phyloP scores from a whole-genome alignment of 2,329 filamentous ascomycete species.

The Coleophoma crateriformis region DNA sequence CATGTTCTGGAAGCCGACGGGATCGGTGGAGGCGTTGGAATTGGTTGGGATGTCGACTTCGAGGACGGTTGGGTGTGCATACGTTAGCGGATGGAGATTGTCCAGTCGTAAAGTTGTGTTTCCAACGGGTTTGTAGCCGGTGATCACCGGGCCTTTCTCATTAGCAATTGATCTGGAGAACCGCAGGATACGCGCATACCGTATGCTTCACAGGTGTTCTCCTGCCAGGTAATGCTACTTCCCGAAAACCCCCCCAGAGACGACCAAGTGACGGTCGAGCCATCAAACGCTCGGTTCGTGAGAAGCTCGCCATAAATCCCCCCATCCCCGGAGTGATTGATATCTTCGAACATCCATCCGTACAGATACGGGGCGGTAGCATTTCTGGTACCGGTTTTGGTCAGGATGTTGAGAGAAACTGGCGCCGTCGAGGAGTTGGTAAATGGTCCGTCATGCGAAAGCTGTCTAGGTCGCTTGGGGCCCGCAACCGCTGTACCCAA shows the following conservation, averaged over 20 bases:
- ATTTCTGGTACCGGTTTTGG: constrained; percentile 6
- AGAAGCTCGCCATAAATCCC: constrained; percentile 68
- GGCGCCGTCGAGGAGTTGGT: not conserved
- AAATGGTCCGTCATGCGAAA: not conserved
- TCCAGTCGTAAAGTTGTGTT: constrained; percentile 9
- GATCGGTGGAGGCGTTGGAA: constrained; percentile 8
- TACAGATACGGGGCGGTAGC: constrained; percentile 14
- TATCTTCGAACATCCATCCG: constrained; percentile 20
- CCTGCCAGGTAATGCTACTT: constrained; percentile 9
- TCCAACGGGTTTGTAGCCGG: constrained; percentile 48
- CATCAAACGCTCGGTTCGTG: constrained; percentile 63
- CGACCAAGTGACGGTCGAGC: constrained; percentile 14
- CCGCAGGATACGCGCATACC: constrained; percentile 10
- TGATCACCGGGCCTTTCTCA: constrained; percentile 41
- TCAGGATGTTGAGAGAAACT: constrained; percentile 1
- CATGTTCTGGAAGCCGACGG: constrained; percentile 24
- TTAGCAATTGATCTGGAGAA: constrained; percentile 23
- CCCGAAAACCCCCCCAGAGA: constrained; percentile 1
- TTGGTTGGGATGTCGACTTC: constrained; percentile 12
- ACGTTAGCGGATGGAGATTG: constrained; percentile 9
- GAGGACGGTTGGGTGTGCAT: constrained; percentile 10
- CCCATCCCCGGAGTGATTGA: constrained; percentile 46
- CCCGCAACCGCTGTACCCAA: not conserved
- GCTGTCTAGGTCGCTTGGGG: not conserved
- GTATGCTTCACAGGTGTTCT: constrained; percentile 10